Base-by-base conservation (phyloP, 495 filamentous ascomycete species). In the Aspergillus heteromorphus region DNA sequence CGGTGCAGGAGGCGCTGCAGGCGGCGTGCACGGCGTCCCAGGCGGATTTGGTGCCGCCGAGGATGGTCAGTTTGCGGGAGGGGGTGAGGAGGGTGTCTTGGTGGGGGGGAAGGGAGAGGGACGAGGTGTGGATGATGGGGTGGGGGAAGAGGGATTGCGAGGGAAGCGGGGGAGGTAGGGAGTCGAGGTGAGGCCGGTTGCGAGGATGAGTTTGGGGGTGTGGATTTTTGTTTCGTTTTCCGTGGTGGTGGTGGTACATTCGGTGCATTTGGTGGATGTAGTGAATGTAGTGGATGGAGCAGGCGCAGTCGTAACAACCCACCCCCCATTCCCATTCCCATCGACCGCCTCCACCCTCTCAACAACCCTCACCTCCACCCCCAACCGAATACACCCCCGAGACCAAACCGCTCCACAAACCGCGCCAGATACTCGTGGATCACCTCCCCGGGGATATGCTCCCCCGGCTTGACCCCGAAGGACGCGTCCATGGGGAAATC, bases 21-120 rank as follows among this genome's bases (percentile, higher is more conserved):
- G 83, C 87, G 2, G 78, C 74, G 59, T 91, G 91, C 0, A 83
- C 88, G 2, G 82, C 82, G 73, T 95, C 91, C 76, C 81, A 91
- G 1, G 80, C 87, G 4, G 85, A 88, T 65, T 95, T 95, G 1
- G 80, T 83, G 8, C 80, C 85, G 13, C 89, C 87, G 45, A 89
- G 77, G 1, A 95, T 77, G 56, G 56, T 66, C 77, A 16, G 16
- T 16, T 6, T 49, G 45, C 60, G 36, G 40, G 61, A 16, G 54
- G 68, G 51, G 54, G 66, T 53, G 16, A 79, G 56, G 5, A 77
- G 45, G 17, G 61, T 45, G 8, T 65, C 55, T 18, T 73, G 71
- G 38, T 77, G 55, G 21, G 73, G 61, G 1, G 72, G 66, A 17
- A 88, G 78, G 51, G 88, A 77, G 45, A 72, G 78, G n/a, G n/a